Evolutionary conservation across 768 basidiomycete species (phyloP), one percentile per base, ranked within the genome.

Genomic region (Rhizopogon roseolus): DNA sequence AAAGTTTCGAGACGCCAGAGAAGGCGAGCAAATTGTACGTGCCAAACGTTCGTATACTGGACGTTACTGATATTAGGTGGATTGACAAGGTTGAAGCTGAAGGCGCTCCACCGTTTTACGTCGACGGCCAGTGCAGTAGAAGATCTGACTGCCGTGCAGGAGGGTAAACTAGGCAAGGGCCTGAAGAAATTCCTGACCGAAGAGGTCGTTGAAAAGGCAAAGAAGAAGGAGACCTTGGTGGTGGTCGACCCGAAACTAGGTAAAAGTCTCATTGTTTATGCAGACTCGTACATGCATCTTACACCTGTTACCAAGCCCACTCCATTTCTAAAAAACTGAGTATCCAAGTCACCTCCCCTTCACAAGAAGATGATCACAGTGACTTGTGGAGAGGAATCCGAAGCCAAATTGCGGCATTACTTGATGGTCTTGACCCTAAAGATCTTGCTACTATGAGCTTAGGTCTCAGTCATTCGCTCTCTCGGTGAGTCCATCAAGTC

Each of bases 371-470:
- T n/a, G 69, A 81, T 49, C 74, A 79, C 54, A 73, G 81, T 49
- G 97, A 99, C 60, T 83, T 98, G 19, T 98, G 94, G 86, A 87
- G 94, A 62, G 97, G 97, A 60, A 99, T 98, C 56, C 82, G 97
- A 53, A 79, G 81, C 59, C 97, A 99, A 72, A 77, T 99, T 50
- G 76, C 90, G 16, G 79, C 87, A 3, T 78, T 99, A 19, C 76
- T 99, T 57, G 91, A 95, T 60, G 96, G 94, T 42, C 73, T 95
- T 43, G 90, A 95, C 71, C 91, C 92, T 6, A 90, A 92, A 67
- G 96, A 98, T 73, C 75, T 99, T 59, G 87, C 93, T 27, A 98
- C 95, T 37, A 98, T 99, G 96, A 93, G 90, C 62, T 75, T 99
- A 61, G 97, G 97, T 81, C 80, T 99, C 56, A 92, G 90, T 70